Percentiles rank a stretch among this genome's conserved stretches.
Evolutionary conservation across 257 asterid genomes (phyloP).

Genomic region (Salvia rosmarinus): DNA sequence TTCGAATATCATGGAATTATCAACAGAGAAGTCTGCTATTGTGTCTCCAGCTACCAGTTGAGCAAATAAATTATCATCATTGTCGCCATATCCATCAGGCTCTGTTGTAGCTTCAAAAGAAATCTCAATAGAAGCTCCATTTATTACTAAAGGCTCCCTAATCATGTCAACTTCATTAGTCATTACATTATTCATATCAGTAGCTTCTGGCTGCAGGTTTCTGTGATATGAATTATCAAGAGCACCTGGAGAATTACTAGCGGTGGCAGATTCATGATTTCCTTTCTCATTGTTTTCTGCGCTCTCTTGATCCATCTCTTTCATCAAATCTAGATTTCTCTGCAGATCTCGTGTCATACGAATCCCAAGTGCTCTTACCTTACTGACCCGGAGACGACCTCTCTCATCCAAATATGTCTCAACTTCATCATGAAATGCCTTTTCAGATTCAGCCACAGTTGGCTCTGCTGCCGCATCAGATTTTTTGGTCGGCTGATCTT

Average conservation of each 20-base stretch:
- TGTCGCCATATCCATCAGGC: slow-evolving; percentile 41
- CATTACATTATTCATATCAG: slow-evolving; percentile 37
- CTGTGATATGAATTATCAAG: slow-evolving; percentile 35
- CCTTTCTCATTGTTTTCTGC: slow-evolving; percentile 32
- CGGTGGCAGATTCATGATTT: slow-evolving; percentile 27
- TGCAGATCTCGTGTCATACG: slow-evolving; percentile 97
- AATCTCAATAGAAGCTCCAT: slow-evolving; percentile 71
- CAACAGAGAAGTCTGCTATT: slow-evolving; percentile 45
- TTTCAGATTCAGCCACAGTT: slow-evolving; percentile 51
- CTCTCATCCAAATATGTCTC: slow-evolving; percentile 91
- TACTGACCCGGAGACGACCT: slow-evolving; percentile 83
- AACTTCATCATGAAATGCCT: slow-evolving; percentile 58
- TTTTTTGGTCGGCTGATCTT: slow-evolving; percentile 38
- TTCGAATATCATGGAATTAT: slow-evolving; percentile 41
- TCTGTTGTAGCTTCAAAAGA: slow-evolving; percentile 65
- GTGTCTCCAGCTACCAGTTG: slow-evolving; percentile 73
- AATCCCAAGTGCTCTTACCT: slow-evolving; percentile 88
- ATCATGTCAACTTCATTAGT: slow-evolving; percentile 37
- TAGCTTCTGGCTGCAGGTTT: slow-evolving; percentile 37
- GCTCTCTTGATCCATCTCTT: slow-evolving; percentile 69
- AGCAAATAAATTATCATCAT: slow-evolving; percentile 73
- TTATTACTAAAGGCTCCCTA: slow-evolving; percentile 35
- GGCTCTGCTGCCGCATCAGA: slow-evolving; percentile 46
- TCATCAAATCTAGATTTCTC: slow-evolving; percentile 92
- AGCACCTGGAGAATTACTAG: slow-evolving; percentile 37